phyloP scores from a whole-genome alignment of 306 rosid species.

The Chamaecrista fasciculata region DNA sequence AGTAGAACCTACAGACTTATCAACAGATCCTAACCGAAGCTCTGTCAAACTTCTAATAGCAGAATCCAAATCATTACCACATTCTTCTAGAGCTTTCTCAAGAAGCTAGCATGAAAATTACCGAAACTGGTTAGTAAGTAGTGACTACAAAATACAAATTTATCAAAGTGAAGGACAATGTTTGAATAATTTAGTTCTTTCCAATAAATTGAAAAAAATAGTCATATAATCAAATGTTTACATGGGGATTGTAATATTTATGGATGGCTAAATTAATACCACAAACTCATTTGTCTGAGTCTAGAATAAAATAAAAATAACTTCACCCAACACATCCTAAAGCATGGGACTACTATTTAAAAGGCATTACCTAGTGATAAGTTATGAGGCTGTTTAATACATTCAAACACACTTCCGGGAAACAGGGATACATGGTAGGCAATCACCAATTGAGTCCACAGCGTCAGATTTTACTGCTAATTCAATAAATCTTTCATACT shows the following conservation, averaged over 20 bases:
- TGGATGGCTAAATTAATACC: background rate
- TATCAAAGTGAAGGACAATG: background rate
- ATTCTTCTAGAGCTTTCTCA: conserved; percentile 72
- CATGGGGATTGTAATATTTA: background rate
- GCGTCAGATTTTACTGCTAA: background rate
- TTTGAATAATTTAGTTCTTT: background rate
- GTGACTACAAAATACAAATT: too few species aligned
- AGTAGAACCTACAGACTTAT: conserved; percentile 33
- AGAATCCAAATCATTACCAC: conserved; percentile 73
- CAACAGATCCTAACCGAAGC: conserved; percentile 50
- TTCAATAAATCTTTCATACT: background rate
- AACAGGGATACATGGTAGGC: background rate
- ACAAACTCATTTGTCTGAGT: background rate
- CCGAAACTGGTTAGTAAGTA: background rate
- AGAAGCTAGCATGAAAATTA: conserved; percentile 43
- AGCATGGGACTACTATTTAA: background rate
- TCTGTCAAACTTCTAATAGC: conserved; percentile 70
- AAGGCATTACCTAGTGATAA: background rate
- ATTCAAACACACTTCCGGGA: background rate
- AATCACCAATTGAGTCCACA: background rate
- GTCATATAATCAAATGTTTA: background rate
- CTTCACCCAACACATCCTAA: background rate
- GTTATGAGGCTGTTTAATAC: background rate
- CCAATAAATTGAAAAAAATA: background rate
- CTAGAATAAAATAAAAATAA: background rate